These are phyloP conservation scores for Mucor plumbeus DNA, from an alignment of 371 early-diverging fungal genomes.

Conservation along the genomic window DNA sequence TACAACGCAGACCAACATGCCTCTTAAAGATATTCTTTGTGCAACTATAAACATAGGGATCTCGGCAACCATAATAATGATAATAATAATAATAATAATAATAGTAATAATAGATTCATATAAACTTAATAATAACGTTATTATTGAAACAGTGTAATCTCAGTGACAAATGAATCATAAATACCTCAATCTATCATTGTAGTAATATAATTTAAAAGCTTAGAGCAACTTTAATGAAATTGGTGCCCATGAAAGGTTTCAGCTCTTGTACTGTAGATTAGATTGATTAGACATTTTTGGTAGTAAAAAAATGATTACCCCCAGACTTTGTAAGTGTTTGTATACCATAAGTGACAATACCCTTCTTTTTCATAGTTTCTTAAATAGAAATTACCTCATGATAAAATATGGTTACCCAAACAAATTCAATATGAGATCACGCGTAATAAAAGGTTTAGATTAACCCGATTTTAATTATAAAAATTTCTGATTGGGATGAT, in stretches of 20 bases:
- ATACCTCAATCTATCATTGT: not conserved
- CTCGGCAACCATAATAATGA: not conserved
- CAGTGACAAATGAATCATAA: not conserved
- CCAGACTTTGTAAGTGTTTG: not conserved
- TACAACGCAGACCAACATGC: not conserved
- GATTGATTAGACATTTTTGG: not conserved
- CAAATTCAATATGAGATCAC: not conserved
- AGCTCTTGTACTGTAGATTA: not conserved
- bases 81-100: not conserved
- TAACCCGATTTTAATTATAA: not conserved
- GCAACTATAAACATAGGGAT: not conserved
- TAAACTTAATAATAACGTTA: no score
- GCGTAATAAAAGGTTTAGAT: constrained; percentile 2
- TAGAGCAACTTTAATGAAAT: not conserved
- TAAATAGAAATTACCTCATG: not conserved
- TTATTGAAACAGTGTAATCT: no score
- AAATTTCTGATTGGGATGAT: not conserved
- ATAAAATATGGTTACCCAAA: not conserved
- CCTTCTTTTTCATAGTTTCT: not conserved
- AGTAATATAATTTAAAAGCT: not conserved
- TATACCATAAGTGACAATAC: not conserved
- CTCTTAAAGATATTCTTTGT: not conserved
- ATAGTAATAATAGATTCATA: not conserved
- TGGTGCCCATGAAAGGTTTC: not conserved
- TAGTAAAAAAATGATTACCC: not conserved